Conservation (phyloP, 2,329 filamentous ascomycete species). For the Pestalotiopsis sp. region DNA sequence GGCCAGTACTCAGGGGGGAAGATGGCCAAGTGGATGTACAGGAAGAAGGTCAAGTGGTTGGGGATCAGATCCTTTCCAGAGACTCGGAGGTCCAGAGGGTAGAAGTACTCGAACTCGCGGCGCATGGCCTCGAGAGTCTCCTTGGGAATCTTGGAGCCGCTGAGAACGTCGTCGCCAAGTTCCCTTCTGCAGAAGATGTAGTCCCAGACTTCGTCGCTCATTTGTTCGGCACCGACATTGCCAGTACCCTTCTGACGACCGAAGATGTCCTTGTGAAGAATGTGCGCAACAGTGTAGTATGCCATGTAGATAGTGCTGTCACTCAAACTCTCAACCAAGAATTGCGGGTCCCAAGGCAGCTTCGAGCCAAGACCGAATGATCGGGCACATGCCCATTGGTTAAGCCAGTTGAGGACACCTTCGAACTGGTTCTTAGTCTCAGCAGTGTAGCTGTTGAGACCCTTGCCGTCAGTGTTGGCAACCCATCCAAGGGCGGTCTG, state of each 20-base stretch:
- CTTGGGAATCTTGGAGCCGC: slow-evolving; percentile 71
- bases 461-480: slow-evolving; percentile 65
- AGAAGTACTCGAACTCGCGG: slow-evolving; percentile 95
- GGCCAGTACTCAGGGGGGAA: slow-evolving; percentile 92
- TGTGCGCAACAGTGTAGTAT: slow-evolving; percentile 70
- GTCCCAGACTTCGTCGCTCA: slow-evolving; percentile 96
- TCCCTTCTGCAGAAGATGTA: slow-evolving; percentile 85
- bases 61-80: slow-evolving; percentile 93
- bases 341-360: slow-evolving; percentile 89
- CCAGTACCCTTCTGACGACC: slow-evolving; percentile 72
- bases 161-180: slow-evolving; percentile 65
- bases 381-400: slow-evolving; percentile 92
- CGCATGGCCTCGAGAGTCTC: slow-evolving; percentile 79
- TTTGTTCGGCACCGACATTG: slow-evolving; percentile 78
- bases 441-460: slow-evolving; percentile 77
- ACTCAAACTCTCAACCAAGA: slow-evolving; percentile 89
- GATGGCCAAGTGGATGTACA: slow-evolving; percentile 90
- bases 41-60: slow-evolving; percentile 94
- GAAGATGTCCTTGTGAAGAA: slow-evolving; percentile 83
- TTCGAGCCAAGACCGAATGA: slow-evolving; percentile 92
- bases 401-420: slow-evolving; percentile 84
- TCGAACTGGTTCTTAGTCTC: slow-evolving; percentile 83
- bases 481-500: slow-evolving; percentile 74
- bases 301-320: slow-evolving; percentile 94
- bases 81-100: slow-evolving; percentile 85